These are phyloP conservation scores for Penicillium thymicola DNA, from an alignment of 2,329 filamentous ascomycete species.

Conservation along the genomic window DNA sequence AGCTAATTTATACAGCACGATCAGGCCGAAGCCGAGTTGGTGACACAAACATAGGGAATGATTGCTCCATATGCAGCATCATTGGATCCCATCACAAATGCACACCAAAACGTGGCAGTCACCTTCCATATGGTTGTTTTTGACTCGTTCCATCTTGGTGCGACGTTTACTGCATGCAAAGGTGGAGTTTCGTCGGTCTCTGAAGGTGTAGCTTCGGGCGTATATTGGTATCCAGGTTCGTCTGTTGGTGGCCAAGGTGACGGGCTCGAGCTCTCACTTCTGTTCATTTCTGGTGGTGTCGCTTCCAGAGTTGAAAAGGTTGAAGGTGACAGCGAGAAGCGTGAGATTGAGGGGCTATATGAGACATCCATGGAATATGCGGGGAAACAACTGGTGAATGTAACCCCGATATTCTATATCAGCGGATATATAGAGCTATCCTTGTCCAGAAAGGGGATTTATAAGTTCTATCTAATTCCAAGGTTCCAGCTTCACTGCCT, in stretches of 20 bases:
- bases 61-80: slow-evolving; percentile 23
- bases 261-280: not conserved
- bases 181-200: slow-evolving; percentile 20
- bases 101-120: slow-evolving; percentile 19
- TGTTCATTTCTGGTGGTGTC: not conserved
- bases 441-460: not conserved
- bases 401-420: not conserved
- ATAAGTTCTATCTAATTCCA: not conserved
- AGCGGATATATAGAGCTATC: not conserved
- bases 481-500: too few relatives aligned
- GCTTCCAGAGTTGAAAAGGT: not conserved
- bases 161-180: slow-evolving; percentile 21
- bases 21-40: not conserved
- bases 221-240: not conserved
- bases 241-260: not conserved
- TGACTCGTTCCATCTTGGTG: slow-evolving; percentile 21
- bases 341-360: not conserved
- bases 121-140: slow-evolving; percentile 19
- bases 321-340: not conserved
- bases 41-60: slow-evolving; percentile 18
- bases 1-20: not conserved
- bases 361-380: not conserved
- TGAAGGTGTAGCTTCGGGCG: not conserved
- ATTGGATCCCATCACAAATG: slow-evolving; percentile 24
- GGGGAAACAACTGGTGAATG: not conserved